Conservation (phyloP, 2,329 filamentous ascomycete species). For the Penicillium rolfsii region DNA sequence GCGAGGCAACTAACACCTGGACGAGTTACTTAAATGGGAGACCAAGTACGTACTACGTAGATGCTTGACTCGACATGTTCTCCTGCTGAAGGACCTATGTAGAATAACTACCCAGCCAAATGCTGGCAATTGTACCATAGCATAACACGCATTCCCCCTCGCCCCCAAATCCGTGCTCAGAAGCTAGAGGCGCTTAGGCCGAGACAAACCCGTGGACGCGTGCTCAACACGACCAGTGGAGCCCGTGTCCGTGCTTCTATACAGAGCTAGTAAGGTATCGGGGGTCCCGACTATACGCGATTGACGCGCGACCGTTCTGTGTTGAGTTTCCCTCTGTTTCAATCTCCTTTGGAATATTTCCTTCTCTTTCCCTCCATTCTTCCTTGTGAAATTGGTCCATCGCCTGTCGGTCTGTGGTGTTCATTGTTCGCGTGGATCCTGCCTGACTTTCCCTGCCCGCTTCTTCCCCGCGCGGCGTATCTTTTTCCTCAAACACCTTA, state of each 20-base stretch:
- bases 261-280: conserved; percentile 27
- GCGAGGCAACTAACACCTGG: neutral
- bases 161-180: neutral
- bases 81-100: neutral
- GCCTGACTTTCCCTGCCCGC: conserved; percentile 16
- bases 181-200: neutral
- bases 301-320: conserved; percentile 32
- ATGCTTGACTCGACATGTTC: neutral
- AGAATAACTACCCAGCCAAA: neutral
- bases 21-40: neutral
- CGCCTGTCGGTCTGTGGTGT: neutral
- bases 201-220: conserved; percentile 25
- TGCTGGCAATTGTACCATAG: neutral
- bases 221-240: conserved; percentile 33
- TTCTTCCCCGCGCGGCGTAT: conserved; percentile 14
- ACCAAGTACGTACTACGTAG: neutral
- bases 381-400: neutral
- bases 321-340: conserved; percentile 5
- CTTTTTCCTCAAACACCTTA: conserved; percentile 3
- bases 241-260: conserved; percentile 32
- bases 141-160: neutral
- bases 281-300: conserved; percentile 28
- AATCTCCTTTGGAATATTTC: neutral
- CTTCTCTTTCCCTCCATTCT: neutral
- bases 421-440: conserved; percentile 10